A percentile compares a stretch with the other conserved stretches of the same genome.
phyloP scores from a whole-genome alignment of 2,329 filamentous ascomycete genomes.

The Corniculantispora saksenae region DNA sequence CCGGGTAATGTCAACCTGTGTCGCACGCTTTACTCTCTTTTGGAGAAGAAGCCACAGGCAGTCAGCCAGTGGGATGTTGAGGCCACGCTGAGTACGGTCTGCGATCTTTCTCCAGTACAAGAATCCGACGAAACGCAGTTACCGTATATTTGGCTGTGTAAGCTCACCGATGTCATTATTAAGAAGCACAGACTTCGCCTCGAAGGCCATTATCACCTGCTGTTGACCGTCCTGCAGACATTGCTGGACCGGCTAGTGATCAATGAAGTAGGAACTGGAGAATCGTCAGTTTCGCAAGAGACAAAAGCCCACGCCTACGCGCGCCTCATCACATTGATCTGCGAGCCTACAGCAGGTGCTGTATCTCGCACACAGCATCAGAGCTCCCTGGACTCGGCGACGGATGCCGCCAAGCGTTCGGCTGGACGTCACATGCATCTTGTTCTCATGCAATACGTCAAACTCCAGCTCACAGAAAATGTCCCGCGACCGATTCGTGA shows the following conservation, averaged over 20 bases:
- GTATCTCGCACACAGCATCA: conserved; percentile 50
- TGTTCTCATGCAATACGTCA: conserved; percentile 60
- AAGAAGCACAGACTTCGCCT: conserved; percentile 61
- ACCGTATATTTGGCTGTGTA: conserved; percentile 50
- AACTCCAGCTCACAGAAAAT: conserved; percentile 58
- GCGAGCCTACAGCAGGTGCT: conserved; percentile 58
- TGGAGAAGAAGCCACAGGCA: conserved; percentile 50
- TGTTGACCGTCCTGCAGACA: conserved; percentile 54
- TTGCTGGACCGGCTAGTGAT: conserved; percentile 56
- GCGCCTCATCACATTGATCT: conserved; percentile 59
- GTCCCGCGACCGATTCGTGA: conserved; percentile 54
- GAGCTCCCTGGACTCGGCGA: conserved; percentile 57
- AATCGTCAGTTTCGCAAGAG: conserved; percentile 30
- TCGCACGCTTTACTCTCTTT: conserved; percentile 45
- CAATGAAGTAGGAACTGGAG: conserved; percentile 26
- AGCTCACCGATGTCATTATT: conserved; percentile 57
- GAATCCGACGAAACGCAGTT: conserved; percentile 26
- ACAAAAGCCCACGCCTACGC: conserved; percentile 53
- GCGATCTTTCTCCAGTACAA: conserved; percentile 32
- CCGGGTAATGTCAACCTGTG: conserved; percentile 41
- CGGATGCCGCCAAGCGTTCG: conserved; percentile 60
- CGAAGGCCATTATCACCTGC: conserved; percentile 62
- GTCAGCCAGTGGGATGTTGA: conserved; percentile 63
- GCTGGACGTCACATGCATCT: conserved; percentile 64
- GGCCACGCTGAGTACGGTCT: conserved; percentile 49